Percentiles rank a stretch among this genome's conserved stretches.
These are phyloP conservation scores for Diaporthe australafricana DNA, from an alignment of 2,329 filamentous ascomycete genomes.

Conservation along the genomic window DNA sequence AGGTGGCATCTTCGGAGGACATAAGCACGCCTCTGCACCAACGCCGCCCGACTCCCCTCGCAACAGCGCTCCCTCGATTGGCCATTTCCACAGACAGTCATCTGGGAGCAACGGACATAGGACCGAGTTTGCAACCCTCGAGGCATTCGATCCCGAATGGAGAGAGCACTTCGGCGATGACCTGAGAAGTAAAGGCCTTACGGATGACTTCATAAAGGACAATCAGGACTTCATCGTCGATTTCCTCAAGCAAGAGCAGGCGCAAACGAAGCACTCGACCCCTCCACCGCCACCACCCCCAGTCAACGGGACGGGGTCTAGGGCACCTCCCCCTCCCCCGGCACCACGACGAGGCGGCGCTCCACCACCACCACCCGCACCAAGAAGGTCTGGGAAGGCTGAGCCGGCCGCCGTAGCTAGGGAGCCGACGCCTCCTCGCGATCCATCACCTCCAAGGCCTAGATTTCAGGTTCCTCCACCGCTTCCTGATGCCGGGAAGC, in stretches of 20 bases:
- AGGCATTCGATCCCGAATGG: conserved; percentile 74
- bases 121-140: conserved; percentile 71
- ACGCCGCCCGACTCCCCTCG: conserved; percentile 69
- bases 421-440: conserved; percentile 72
- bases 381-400: conserved; percentile 67
- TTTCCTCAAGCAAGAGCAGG: conserved; percentile 70
- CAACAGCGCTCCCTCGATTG: conserved; percentile 51
- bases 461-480: conserved; percentile 89
- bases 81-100: conserved; percentile 52
- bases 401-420: conserved; percentile 53
- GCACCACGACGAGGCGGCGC: conserved; percentile 49
- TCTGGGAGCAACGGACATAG: conserved; percentile 58
- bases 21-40: conserved; percentile 69
- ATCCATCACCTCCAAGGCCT: conserved; percentile 77
- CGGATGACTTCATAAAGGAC: conserved; percentile 74
- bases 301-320: conserved; percentile 50
- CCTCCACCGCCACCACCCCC: conserved; percentile 48
- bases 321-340: conserved; percentile 56
- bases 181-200: conserved; percentile 70
- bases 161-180: conserved; percentile 75
- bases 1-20: conserved; percentile 71
- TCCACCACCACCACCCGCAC: conserved; percentile 66
- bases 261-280: conserved; percentile 57
- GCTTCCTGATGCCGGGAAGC: conserved; percentile 90
- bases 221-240: conserved; percentile 77